Evolutionary conservation across 2,329 filamentous ascomycete species (phyloP).

Genomic region (Eutypa lata): DNA sequence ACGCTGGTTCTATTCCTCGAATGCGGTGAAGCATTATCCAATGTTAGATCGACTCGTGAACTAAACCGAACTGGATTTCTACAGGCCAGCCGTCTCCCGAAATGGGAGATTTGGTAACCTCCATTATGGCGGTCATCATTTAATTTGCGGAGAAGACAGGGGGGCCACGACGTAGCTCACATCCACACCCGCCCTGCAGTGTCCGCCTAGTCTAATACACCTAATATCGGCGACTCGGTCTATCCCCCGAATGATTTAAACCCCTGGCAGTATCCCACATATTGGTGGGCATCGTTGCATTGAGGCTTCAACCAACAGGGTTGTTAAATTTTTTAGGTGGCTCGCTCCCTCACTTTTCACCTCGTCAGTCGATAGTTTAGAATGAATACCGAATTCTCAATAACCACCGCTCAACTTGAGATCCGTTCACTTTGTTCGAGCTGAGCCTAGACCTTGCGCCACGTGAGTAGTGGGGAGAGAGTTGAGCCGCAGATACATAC

Average conservation of each 20-base stretch:
- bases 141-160: not conserved
- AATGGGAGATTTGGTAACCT: not conserved
- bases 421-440: too few species aligned
- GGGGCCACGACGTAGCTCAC: not conserved
- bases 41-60: not conserved
- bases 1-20: not conserved
- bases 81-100: not conserved
- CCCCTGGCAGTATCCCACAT: not conserved
- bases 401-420: too few species aligned
- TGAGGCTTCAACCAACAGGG: too few species aligned
- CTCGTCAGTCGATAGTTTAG: too few species aligned
- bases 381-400: too few species aligned
- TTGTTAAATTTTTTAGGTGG: too few species aligned
- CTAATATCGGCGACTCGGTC: not conserved
- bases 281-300: too few species aligned
- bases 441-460: too few species aligned
- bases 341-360: too few species aligned
- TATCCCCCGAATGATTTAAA: not conserved
- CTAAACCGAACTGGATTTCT: not conserved
- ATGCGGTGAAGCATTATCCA: not conserved
- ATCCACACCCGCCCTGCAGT: not conserved
- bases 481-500: too few species aligned
- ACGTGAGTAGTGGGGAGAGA: too few species aligned
- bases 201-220: not conserved
- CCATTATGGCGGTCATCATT: not conserved